A percentile compares a stretch with the other conserved stretches of the same genome.
phyloP scores from a whole-genome alignment of 140 eudicot species.

The Cichorium intybus region DNA sequence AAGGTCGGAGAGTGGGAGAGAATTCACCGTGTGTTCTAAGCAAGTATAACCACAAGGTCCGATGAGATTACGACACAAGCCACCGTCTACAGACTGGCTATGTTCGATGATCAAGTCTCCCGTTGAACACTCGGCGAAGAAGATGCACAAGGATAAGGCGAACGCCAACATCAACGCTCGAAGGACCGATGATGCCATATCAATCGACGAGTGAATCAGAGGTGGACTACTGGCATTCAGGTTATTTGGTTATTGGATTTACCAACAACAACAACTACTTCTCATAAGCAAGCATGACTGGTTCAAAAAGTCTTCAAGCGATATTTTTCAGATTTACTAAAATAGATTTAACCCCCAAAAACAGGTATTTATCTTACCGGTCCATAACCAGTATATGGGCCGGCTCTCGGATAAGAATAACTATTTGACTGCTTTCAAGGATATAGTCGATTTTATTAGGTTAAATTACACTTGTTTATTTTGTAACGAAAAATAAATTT shows the following conservation, averaged over 20 bases:
- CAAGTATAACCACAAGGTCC: conserved; percentile 70
- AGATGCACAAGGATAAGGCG: conserved; percentile 5
- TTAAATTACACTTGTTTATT: too few species aligned
- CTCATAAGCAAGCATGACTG: conserved; percentile 1
- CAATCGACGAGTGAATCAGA: conserved; percentile 1
- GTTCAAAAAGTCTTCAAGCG: not conserved
- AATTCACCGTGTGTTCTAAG: conserved; percentile 70
- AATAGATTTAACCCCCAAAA: conserved; percentile 4
- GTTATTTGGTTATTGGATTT: conserved; percentile 22
- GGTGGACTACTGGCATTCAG: conserved; percentile 9
- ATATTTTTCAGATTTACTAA: not conserved
- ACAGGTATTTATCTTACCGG: not conserved
- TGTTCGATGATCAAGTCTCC: conserved; percentile 30
- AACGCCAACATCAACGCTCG: conserved; percentile 18
- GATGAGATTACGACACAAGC: conserved; percentile 71
- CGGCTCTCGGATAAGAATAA: too few species aligned
- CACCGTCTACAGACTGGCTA: conserved; percentile 34
- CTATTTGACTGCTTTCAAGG: too few species aligned
- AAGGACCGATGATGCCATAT: conserved; percentile 15
- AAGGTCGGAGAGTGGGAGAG: not conserved
- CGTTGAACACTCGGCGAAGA: conserved; percentile 18
- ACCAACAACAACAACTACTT: conserved; percentile 13
- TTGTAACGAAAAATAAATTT: too few species aligned
- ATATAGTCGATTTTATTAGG: too few species aligned
- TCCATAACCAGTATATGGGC: not conserved